Base-by-base conservation (phyloP, 2,329 filamentous ascomycete genomes). In the Dactylellina parvicollis region DNA sequence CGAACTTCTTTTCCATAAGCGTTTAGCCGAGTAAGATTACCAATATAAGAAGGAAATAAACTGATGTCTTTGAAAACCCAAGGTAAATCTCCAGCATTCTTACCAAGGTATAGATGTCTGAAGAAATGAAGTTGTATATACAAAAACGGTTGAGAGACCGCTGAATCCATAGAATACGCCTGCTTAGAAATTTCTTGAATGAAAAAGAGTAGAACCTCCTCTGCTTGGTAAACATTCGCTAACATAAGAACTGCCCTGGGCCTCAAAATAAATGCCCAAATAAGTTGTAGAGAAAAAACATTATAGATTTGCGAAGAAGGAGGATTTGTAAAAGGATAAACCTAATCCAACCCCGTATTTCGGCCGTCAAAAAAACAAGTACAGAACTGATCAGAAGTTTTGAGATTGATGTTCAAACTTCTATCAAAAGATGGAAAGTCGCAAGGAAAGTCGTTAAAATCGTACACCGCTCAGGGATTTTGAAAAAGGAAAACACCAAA, bases 391-490 rank as follows among this genome's bases (percentile, higher is more conserved):
- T 46, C 28, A 24, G 34, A 66, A 60, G 36, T 22, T 14, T 26
- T 60, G n/a, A 14, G 44, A 44, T 46, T 24, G 32, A 59, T 28
- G 30, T 34, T 61, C 67, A 73, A 59, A 36, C 66, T 54, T 62
- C 57, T 57, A 36, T 56, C 42, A 26, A 59, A 36, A 3, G 14
- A 52, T 18, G 36, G 34, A 61, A 61, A 52, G n/a, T 46, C 28
- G 24, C 54, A 73, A 73, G 57, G 60, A 73, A 65, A 73, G 18
- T 73, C 69, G 69, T 73, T 57, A 36, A 66, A 73, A 47, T 52
- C 52, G 54, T 60, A 66, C 22, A 59, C 30, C 50, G 44, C 36
- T 34, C 12, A 46, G 32, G 60, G 59, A 72, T 59, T 50, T 56
- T 26, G 20, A 57, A 59, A 26, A 44, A 52, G 26, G 34, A 54